phyloP scores from a whole-genome alignment of 2,329 filamentous ascomycete genomes.

The Aureobasidium sp. region DNA sequence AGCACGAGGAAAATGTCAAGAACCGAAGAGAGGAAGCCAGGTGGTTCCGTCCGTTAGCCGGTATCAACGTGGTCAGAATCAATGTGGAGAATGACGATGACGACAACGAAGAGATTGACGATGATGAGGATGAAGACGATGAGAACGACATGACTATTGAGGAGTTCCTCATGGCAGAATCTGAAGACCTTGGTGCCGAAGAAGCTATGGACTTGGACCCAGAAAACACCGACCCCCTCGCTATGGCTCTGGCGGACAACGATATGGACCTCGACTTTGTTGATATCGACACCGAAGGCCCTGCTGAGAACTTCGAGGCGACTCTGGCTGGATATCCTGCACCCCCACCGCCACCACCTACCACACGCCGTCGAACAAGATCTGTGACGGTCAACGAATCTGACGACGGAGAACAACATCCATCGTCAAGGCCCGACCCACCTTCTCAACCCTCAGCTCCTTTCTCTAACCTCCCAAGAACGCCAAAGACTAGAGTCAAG shows the following conservation, averaged over 20 bases:
- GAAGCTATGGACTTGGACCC: conserved; percentile 36
- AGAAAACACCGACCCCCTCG: conserved; percentile 29
- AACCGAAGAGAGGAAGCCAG: conserved; percentile 31
- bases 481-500: conserved; percentile 49
- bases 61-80: conserved; percentile 21
- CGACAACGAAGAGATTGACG: conserved; percentile 37
- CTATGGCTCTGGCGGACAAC: conserved; percentile 15
- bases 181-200: conserved; percentile 18
- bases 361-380: conserved; percentile 5
- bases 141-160: conserved; percentile 23
- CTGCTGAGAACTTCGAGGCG: conserved; percentile 66
- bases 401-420: conserved; percentile 50
- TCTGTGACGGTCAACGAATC: conserved; percentile 33
- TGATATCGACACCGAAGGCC: conserved; percentile 47
- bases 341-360: conserved; percentile 49
- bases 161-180: conserved; percentile 30
- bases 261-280: conserved; percentile 45
- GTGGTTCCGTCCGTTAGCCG: conserved; percentile 25
- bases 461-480: conserved; percentile 69
- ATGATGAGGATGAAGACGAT: conserved; percentile 34
- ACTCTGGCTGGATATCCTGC: conserved; percentile 68
- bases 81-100: conserved; percentile 35
- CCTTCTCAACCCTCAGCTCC: conserved; percentile 52
- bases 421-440: conserved; percentile 34
- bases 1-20: conserved; percentile 46